These are phyloP conservation scores for Colletotrichum spinosum DNA, from an alignment of 2,329 filamentous ascomycete species.

Conservation along the genomic window DNA sequence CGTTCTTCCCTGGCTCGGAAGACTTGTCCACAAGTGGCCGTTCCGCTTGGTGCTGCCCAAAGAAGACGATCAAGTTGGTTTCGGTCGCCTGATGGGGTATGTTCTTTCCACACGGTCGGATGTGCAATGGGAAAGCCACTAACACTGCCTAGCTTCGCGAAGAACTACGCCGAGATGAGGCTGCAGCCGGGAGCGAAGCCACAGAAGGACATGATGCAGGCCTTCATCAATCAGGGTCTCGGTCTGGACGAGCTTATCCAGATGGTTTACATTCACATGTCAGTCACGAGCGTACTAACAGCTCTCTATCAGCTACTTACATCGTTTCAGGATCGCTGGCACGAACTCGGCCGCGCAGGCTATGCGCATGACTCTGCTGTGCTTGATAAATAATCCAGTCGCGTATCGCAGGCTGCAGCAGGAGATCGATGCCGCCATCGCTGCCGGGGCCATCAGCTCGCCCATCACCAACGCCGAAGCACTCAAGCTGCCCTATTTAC, in stretches of 20 bases:
- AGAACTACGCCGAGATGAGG: conserved; percentile 42
- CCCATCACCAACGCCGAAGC: conserved; percentile 59
- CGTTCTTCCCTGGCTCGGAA: conserved; percentile 55
- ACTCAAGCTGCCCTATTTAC: conserved; percentile 64
- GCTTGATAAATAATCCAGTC: conserved; percentile 56
- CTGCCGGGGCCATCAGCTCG: conserved; percentile 47
- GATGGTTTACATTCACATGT: conserved; percentile 55
- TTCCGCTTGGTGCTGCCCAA: conserved; percentile 55
- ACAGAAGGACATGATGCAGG: conserved; percentile 53
- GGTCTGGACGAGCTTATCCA: conserved; percentile 49
- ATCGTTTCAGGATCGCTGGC: conserved; percentile 61
- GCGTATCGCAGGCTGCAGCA: conserved; percentile 54
- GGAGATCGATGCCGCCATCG: conserved; percentile 59
- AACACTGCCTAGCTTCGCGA: conserved; percentile 40
- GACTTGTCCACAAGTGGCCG: conserved; percentile 53
- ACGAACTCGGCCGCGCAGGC: conserved; percentile 72
- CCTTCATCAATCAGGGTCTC: conserved; percentile 52
- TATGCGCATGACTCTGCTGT: conserved; percentile 67
- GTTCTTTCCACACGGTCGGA: conserved; percentile 9
- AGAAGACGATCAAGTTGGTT: conserved; percentile 51
- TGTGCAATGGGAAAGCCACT: neutral
- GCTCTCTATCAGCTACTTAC: neutral
- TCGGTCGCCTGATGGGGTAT: conserved; percentile 51
- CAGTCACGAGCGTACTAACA: conserved; percentile 5
- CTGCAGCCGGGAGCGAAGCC: conserved; percentile 41